Base-by-base conservation (phyloP, 2,329 filamentous ascomycete genomes). In the Botrytis byssoidea region DNA sequence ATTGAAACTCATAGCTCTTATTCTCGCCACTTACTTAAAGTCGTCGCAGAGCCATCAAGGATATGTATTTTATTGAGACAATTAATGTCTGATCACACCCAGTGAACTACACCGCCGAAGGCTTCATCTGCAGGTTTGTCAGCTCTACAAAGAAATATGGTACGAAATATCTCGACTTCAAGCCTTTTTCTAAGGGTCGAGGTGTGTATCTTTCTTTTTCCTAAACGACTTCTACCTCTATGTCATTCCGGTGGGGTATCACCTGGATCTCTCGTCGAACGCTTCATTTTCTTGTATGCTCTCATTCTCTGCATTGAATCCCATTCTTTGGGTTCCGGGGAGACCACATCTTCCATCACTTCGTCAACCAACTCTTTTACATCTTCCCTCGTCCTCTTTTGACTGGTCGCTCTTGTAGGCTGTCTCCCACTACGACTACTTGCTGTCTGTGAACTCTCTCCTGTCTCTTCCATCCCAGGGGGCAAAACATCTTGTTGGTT, bases 321-420 rank as follows among this genome's bases (percentile, higher is more conserved):
- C 18, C 20, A 40, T 12, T 42, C 66, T 18, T 42, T 4, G 7
- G 48, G 48, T 4, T 57, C 18, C 6, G 66, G 20, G 42, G 20
- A 57, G 20, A 42, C 35, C 25, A 57, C 35, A 42, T 57, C 66
- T 32, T 68, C 48, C 66, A 68, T 68, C 66, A 22, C 66, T 8
- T 42, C 48, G 3, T 42, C 4, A 22, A 57, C n/a, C 48, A 42
- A 9, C 2, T 29, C 32, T 5, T 68, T n/a, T 18, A 42, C 8
- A 9, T 42, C 35, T 12, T 40, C 35, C 35, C 48, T 68, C 16
- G 65, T 29, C 18, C 48, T 57, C 12, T 68, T 68, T n/a, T 20
- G 12, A 32, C 3, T 9, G 7, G 4, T 5, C 25, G 6, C 10
- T 32, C 18, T 57, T 8, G 16, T 4, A 2, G 51, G 51, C 16